Evolutionary conservation across 805 yeast species (phyloP).

Genomic region (Candida oleophila): DNA sequence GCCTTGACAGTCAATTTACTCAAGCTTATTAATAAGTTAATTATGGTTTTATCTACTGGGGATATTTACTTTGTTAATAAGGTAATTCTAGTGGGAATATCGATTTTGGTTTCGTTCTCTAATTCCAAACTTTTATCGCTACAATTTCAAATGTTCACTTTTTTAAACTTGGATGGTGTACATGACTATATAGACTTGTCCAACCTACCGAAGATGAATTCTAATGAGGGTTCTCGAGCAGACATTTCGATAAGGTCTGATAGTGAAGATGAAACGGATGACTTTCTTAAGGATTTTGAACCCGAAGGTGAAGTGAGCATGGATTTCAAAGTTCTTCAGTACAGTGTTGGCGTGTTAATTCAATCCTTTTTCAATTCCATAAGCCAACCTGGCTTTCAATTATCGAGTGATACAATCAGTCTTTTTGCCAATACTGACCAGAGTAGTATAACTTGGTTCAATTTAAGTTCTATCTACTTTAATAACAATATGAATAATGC

Average conservation of each 20-base stretch:
- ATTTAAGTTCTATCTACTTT: slow-evolving; percentile 21
- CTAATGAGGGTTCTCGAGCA: slow-evolving; percentile 5
- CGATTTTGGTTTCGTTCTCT: slow-evolving; percentile 31
- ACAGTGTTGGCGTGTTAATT: slow-evolving; percentile 21
- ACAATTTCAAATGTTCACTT: slow-evolving; percentile 43
- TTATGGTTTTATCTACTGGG: slow-evolving; percentile 41
- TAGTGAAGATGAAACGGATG: slow-evolving; percentile 4
- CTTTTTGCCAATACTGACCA: not conserved
- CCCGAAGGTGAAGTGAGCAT: slow-evolving; percentile 5
- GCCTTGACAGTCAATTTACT: slow-evolving; percentile 24
- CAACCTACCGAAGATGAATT: not conserved
- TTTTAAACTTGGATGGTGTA: slow-evolving; percentile 41
- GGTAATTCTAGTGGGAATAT: slow-evolving; percentile 39
- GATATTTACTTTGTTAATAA: slow-evolving; percentile 36
- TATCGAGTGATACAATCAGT: slow-evolving; percentile 15
- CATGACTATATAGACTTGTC: slow-evolving; percentile 13
- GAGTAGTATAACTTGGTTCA: slow-evolving; percentile 21
- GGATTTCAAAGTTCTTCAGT: slow-evolving; percentile 10
- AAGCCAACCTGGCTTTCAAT: slow-evolving; percentile 8
- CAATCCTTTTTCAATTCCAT: slow-evolving; percentile 19
- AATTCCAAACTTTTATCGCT: slow-evolving; percentile 42
- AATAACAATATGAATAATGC: slow-evolving; percentile 7
- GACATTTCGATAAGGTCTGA: slow-evolving; percentile 9
- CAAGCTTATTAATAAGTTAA: slow-evolving; percentile 44
- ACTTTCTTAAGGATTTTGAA: not conserved